These are phyloP conservation scores for Phytophthora sp. DNA, from an alignment of 352 stramenopile species.

Conservation along the genomic window DNA sequence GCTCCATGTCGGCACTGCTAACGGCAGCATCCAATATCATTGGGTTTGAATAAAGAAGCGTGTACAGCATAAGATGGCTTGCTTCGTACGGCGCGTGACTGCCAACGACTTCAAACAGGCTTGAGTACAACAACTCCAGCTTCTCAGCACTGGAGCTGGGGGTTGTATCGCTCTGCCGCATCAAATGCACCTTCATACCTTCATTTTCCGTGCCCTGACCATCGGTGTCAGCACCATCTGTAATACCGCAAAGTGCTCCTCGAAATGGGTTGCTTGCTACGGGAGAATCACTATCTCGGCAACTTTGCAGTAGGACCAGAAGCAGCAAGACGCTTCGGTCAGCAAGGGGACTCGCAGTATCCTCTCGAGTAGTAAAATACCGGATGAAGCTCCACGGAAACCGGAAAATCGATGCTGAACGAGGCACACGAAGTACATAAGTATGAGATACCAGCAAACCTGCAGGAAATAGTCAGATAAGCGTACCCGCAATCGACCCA, in stretches of 20 bases:
- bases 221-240: conserved; percentile 30
- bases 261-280: conserved; percentile 67
- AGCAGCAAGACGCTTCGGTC: conserved; percentile 76
- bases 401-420: conserved; percentile 69
- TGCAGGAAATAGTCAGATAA: not conserved
- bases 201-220: conserved; percentile 37
- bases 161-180: conserved; percentile 12
- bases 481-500: conserved; percentile 64
- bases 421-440: conserved; percentile 8
- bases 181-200: conserved; percentile 19
- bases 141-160: conserved; percentile 19
- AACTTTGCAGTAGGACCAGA: conserved; percentile 74
- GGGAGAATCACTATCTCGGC: conserved; percentile 53
- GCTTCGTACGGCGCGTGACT: conserved; percentile 66
- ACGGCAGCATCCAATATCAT: conserved; percentile 60
- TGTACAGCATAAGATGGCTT: conserved; percentile 78
- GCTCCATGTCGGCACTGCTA: conserved; percentile 47
- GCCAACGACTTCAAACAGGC: conserved; percentile 60
- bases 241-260: conserved; percentile 52
- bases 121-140: conserved; percentile 49
- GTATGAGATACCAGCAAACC: not conserved
- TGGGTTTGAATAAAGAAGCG: conserved; percentile 67
- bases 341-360: conserved; percentile 57
- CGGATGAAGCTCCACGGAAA: conserved; percentile 68
- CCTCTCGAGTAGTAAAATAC: conserved; percentile 70